Evolutionary conservation across 2,329 filamentous ascomycete genomes (phyloP).

Genomic region (Botryotinia narcissicola): DNA sequence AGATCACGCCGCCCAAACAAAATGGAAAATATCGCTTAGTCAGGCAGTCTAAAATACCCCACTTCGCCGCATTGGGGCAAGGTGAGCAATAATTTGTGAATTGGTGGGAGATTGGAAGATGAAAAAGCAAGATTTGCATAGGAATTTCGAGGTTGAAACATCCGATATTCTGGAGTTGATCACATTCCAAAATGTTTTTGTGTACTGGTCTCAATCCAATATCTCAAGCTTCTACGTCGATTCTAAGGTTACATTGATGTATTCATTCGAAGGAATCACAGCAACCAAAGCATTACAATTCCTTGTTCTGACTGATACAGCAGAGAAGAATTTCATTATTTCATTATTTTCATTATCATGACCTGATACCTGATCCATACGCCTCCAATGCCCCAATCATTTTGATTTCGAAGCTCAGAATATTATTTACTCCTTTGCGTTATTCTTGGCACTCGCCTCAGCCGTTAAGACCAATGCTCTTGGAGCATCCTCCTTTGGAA

Average conservation of each 20-base stretch:
- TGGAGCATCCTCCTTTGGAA: constrained; percentile 77
- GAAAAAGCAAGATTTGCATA: not conserved
- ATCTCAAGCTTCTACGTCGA: not conserved
- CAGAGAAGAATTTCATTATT: constrained; percentile 9
- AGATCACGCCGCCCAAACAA: constrained; percentile 5
- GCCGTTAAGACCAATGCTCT: constrained; percentile 67
- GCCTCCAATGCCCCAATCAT: not conserved
- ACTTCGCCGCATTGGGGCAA: constrained; percentile 6
- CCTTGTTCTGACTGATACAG: not conserved
- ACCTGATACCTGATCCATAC: not conserved
- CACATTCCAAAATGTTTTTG: not conserved
- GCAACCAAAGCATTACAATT: not conserved
- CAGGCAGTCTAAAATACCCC: not conserved
- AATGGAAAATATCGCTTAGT: constrained; percentile 17
- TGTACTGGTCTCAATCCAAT: not conserved
- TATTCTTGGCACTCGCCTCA: constrained; percentile 66
- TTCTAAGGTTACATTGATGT: not conserved
- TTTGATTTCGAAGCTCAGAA: not conserved
- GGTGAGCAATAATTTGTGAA: not conserved
- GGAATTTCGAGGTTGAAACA: no score
- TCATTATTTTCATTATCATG: not conserved
- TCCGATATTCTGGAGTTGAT: no score
- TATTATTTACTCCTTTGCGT: constrained; percentile 45
- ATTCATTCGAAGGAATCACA: not conserved
- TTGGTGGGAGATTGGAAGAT: not conserved